Conservation (phyloP, 495 filamentous ascomycete species). For the Clohesyomyces aquaticus region DNA sequence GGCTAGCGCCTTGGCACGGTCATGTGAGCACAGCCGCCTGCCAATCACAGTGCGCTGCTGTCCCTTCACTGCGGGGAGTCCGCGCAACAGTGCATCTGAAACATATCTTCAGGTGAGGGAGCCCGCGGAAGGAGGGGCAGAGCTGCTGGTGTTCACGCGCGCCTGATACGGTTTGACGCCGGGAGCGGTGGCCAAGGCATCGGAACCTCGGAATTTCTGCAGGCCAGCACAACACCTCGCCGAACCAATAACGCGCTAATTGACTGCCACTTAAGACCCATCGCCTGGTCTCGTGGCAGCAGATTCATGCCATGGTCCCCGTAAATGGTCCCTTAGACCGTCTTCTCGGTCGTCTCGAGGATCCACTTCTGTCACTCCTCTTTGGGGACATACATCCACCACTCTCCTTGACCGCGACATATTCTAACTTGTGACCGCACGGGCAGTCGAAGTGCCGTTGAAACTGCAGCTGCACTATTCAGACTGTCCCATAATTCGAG, state of each 20-base stretch:
- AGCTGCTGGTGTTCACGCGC: neutral
- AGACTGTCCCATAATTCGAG: no score
- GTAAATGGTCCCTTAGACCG: neutral
- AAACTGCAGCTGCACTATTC: no score
- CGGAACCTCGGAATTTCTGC: constrained; percentile 1
- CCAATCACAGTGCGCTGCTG: constrained; percentile 5
- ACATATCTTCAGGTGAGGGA: constrained; percentile 2
- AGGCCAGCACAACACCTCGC: neutral
- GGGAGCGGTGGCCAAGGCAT: constrained; percentile 10
- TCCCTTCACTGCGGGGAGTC: neutral
- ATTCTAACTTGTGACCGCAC: no score
- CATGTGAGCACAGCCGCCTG: constrained; percentile 4
- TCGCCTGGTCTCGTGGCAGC: neutral
- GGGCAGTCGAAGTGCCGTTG: no score
- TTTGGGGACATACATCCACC: no score
- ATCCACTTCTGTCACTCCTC: no score
- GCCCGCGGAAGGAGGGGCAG: neutral
- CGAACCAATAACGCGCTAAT: constrained; percentile 10
- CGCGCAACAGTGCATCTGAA: constrained; percentile 4
- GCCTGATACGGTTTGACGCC: constrained; percentile 15
- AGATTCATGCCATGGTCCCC: neutral
- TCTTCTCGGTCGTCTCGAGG: no score
- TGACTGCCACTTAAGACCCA: neutral
- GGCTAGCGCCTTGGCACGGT: constrained; percentile 1
- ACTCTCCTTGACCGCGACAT: no score